A percentile compares a stretch with the other conserved stretches of the same genome.
Evolutionary conservation across 495 filamentous ascomycete species (phyloP).

Genomic region (Pyrenopolyporus hunteri): DNA sequence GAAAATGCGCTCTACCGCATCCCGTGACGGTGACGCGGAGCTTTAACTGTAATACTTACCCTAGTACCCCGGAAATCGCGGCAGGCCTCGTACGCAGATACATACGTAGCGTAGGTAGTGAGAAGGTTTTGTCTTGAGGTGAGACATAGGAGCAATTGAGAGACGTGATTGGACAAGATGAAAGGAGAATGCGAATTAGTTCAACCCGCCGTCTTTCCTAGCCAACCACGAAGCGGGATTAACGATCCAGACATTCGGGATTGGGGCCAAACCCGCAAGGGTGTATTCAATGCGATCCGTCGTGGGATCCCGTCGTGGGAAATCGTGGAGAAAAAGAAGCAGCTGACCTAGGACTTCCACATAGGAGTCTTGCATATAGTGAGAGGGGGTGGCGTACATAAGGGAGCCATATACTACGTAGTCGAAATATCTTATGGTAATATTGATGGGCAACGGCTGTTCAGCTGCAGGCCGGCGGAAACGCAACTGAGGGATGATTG

Average conservation of each 20-base stretch:
- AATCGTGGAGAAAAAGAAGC: constrained; percentile 19
- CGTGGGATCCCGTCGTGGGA: background rate
- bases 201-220: background rate
- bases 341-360: constrained; percentile 11
- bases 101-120: background rate
- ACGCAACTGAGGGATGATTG: too few species aligned
- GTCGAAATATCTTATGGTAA: too few species aligned
- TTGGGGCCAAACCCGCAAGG: background rate
- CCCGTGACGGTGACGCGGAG: constrained; percentile 19
- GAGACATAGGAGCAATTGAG: constrained; percentile 5
- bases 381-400: background rate
- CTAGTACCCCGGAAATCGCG: constrained; percentile 32
- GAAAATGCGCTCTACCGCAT: constrained; percentile 9
- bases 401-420: too few species aligned
- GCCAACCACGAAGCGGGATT: constrained; percentile 16
- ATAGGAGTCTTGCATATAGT: background rate
- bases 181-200: constrained; percentile 10
- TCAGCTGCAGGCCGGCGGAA: too few species aligned
- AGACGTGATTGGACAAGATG: constrained; percentile 17
- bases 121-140: background rate
- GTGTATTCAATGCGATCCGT: constrained; percentile 3
- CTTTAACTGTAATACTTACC: constrained; percentile 2
- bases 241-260: background rate
- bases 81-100: background rate
- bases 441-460: too few species aligned